Conservation (phyloP, 768 basidiomycete species). For the Mycena albidolilacea region DNA sequence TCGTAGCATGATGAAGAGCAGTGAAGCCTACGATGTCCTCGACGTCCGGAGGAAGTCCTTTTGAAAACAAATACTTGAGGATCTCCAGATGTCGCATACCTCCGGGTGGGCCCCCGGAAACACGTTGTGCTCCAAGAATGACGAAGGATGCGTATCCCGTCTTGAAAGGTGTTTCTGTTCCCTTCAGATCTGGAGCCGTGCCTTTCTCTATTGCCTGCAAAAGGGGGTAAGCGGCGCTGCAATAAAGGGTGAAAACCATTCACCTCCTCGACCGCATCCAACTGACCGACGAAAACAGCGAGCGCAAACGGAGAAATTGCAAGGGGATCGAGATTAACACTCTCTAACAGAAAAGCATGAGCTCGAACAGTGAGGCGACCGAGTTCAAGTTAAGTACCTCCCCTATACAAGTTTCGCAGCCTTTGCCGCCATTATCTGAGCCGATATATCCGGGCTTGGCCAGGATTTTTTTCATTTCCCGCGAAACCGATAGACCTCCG, state of each 20-base stretch:
- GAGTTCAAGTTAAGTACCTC: constrained; percentile 35
- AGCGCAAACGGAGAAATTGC: constrained; percentile 49
- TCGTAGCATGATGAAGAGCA: constrained; percentile 63
- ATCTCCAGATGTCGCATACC: constrained; percentile 50
- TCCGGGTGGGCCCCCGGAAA: constrained; percentile 35
- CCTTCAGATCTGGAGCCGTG: constrained; percentile 53
- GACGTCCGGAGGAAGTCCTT: constrained; percentile 57
- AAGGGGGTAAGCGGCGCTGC: not conserved
- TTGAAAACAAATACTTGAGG: constrained; percentile 58
- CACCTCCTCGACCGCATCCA: constrained; percentile 44
- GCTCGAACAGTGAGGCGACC: not conserved
- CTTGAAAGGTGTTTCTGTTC: constrained; percentile 59
- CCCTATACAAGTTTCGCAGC: constrained; percentile 47
- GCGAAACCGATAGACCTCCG: constrained; percentile 49
- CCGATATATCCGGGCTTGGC: constrained; percentile 47
- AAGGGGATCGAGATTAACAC: constrained; percentile 42
- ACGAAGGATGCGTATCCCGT: constrained; percentile 59
- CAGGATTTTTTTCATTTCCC: constrained; percentile 48
- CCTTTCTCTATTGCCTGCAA: constrained; percentile 48
- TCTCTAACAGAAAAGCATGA: constrained; percentile 38
- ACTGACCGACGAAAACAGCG: constrained; percentile 46
- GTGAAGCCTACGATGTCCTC: constrained; percentile 65
- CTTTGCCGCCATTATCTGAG: constrained; percentile 43
- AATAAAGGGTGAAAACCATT: not conserved
- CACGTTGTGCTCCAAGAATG: constrained; percentile 58